Base-by-base conservation (phyloP, 2,329 filamentous ascomycete genomes). In the Beauveria varroae region DNA sequence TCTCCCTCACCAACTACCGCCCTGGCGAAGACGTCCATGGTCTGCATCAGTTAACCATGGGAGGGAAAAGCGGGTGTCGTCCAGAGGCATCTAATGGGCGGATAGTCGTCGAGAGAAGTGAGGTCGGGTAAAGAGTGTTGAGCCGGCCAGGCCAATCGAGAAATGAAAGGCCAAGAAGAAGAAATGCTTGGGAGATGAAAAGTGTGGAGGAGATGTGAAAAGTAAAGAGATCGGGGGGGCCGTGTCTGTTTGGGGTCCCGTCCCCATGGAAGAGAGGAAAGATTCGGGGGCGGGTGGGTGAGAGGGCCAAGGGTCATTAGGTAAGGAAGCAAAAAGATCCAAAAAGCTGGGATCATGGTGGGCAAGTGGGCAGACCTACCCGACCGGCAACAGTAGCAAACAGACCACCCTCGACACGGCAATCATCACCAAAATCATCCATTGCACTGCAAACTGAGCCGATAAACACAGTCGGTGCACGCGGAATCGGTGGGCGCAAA, bases 221-320 rank as follows among this genome's bases (percentile, higher is more conserved):
- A 28, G 37, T 30, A 43, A n/a, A 58, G 56, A 58, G 56, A 58
- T 58, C 56, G 55, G 56, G 55, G 53, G 56, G 54, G 54, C 34
- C 56, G 56, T 58, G 50, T 58, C 30, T 40, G 56, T 30, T 58
- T 50, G 56, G 56, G 56, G 56, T 28, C 49, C 49, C 49, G 49
- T 55, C 56, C 56, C 56, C 56, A 58, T 58, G 56, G 30, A 57
- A 47, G 34, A 37, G 56, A 58, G 56, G 34, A 22, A 30, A 58
- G 46, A 51, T 58, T 58, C 56, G 56, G 56, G 56, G 56, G 56
- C 37, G 56, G 56, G 49, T 18, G 18, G 47, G 24, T 10, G 44
- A 22, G 43, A 49, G 24, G 43, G 44, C 20, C 28, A 37, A 47
- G 28, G 55, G 34, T 18, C 43, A 18, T 40, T n/a, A 22, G 49